Evolutionary conservation across 202 grass and related monocot species (phyloP).

Genomic region (Zoysia matrella): DNA sequence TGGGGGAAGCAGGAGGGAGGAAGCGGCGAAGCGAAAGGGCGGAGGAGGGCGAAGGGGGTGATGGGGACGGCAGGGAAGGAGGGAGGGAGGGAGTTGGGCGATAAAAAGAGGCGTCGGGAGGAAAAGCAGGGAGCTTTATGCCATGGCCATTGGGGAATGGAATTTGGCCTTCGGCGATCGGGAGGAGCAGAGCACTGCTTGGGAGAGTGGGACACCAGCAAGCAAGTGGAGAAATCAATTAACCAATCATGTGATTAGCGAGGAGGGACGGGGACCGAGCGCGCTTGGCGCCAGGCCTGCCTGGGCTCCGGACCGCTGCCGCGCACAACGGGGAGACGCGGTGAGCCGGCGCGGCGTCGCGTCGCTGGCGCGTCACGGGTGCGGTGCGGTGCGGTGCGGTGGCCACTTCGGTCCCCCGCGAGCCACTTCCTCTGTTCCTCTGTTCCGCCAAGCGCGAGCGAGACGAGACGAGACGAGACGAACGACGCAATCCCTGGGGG

Average conservation of each 20-base stretch:
- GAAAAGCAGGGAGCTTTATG: constrained; percentile 53
- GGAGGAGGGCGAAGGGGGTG: constrained; percentile 35
- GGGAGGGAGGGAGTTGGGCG: constrained; percentile 13
- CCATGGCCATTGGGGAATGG: constrained; percentile 37
- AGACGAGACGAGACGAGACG: no score
- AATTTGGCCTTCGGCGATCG: constrained; percentile 62
- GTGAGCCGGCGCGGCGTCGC: constrained; percentile 15
- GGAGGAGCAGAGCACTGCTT: constrained; percentile 1
- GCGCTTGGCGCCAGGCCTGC: constrained; percentile 24
- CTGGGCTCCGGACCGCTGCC: not conserved
- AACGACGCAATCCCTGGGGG: no score
- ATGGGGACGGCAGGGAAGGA: not conserved
- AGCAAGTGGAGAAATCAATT: constrained; percentile 17
- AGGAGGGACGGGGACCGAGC: no score
- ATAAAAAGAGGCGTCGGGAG: constrained; percentile 42
- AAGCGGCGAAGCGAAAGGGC: constrained; percentile 38
- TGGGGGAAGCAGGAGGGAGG: not conserved
- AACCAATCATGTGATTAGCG: constrained; percentile 20
- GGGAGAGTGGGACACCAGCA: not conserved
- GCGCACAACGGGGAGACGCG: not conserved
- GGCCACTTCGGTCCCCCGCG: no score
- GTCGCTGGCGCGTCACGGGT: no score
- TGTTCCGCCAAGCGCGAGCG: no score
- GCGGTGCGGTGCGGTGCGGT: no score
- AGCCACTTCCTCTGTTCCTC: no score